Conservation (phyloP, 208 protist species). For the Crithidia expoeki region DNA sequence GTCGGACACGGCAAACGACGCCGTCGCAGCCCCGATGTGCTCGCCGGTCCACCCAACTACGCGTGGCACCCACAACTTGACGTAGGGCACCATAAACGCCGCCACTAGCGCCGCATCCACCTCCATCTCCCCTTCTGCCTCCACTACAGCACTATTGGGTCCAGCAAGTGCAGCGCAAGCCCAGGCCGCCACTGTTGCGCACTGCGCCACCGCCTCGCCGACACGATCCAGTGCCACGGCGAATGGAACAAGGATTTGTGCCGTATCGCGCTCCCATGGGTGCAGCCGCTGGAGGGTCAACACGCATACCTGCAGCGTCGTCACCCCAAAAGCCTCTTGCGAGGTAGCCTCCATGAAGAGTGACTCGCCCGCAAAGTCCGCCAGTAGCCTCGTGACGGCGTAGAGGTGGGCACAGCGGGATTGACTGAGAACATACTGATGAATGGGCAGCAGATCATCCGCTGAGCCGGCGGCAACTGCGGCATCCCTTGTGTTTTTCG, state of each 20-base stretch:
- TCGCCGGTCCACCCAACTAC: constrained; percentile 29
- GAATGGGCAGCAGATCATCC: constrained; percentile 88
- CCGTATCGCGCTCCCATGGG: constrained; percentile 55
- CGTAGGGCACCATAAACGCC: constrained; percentile 25
- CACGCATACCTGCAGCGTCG: constrained; percentile 82
- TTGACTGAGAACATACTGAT: constrained; percentile 84
- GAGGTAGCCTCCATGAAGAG: constrained; percentile 79
- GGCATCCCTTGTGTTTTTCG: not conserved
- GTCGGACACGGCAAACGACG: constrained; percentile 11
- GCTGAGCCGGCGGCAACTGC: constrained; percentile 48
- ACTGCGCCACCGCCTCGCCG: constrained; percentile 7
- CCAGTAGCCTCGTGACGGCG: constrained; percentile 67
- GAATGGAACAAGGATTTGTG: constrained; percentile 52
- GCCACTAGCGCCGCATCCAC: constrained; percentile 4
- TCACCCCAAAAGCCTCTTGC: constrained; percentile 78
- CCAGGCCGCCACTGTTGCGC: constrained; percentile 3
- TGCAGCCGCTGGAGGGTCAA: constrained; percentile 60
- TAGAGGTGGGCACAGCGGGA: constrained; percentile 52
- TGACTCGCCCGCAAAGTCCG: constrained; percentile 63
- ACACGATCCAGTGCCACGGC: constrained; percentile 19
- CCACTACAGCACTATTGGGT: not conserved
- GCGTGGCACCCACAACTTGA: constrained; percentile 32
- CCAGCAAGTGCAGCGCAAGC: not conserved
- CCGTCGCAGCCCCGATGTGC: constrained; percentile 3
- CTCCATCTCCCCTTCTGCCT: not conserved